Percentiles rank a stretch among this genome's conserved stretches.
Evolutionary conservation across 805 yeast genomes (phyloP).

Genomic region (Candida ulmi): DNA sequence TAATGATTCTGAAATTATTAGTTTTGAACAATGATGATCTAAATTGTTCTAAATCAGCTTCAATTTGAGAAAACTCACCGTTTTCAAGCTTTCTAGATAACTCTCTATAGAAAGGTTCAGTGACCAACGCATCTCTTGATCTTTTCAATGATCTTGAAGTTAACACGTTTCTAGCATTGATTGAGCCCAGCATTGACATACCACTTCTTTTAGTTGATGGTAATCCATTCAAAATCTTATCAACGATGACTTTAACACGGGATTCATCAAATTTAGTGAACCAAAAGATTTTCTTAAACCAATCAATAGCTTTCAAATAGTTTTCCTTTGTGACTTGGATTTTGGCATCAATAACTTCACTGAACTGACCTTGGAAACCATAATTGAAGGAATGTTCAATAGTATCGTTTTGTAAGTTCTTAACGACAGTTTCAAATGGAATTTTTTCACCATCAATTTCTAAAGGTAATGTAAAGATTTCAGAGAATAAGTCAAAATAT

Average conservation of each 20-base stretch:
- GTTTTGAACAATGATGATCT: constrained; percentile 47
- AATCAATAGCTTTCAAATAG: constrained; percentile 64
- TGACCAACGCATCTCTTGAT: constrained; percentile 57
- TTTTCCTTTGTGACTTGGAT: constrained; percentile 57
- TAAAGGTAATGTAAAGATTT: constrained; percentile 70
- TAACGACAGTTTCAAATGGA: constrained; percentile 73
- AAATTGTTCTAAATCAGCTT: constrained; percentile 44
- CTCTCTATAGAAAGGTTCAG: constrained; percentile 52
- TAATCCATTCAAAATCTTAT: constrained; percentile 34
- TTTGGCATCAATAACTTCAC: constrained; percentile 59
- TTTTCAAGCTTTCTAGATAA: constrained; percentile 44
- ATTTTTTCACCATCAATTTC: constrained; percentile 51
- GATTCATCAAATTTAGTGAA: constrained; percentile 66
- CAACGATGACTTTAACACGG: constrained; percentile 56
- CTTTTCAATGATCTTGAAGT: constrained; percentile 57
- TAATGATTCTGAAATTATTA: constrained; percentile 58
- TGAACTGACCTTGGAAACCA: constrained; percentile 54
- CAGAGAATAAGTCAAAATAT: constrained; percentile 59
- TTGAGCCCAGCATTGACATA: constrained; percentile 55
- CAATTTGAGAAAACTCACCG: constrained; percentile 46
- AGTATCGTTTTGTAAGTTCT: constrained; percentile 67
- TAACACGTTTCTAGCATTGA: constrained; percentile 48
- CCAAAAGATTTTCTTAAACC: constrained; percentile 67
- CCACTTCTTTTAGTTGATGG: constrained; percentile 38
- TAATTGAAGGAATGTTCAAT: constrained; percentile 50